A percentile compares a stretch with the other conserved stretches of the same genome.
Conservation (phyloP, 495 filamentous ascomycete species). For the Penicillium paradoxum region DNA sequence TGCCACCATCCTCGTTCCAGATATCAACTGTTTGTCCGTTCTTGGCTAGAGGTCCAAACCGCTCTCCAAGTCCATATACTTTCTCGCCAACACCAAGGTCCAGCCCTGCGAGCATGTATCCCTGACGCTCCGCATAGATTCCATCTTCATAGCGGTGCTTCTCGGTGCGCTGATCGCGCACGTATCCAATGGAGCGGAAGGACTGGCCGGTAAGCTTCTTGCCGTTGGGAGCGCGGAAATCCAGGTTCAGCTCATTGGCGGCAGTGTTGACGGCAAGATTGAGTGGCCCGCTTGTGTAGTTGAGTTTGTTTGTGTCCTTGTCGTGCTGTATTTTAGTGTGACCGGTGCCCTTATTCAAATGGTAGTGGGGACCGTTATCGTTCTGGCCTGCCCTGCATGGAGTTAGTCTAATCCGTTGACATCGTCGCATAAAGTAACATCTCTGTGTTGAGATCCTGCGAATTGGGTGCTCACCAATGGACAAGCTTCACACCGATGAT, state of each 20-base stretch:
- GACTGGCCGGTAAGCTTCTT: slow-evolving; percentile 54
- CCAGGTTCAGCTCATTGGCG: slow-evolving; percentile 52
- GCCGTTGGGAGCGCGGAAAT: slow-evolving; percentile 46
- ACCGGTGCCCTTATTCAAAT: slow-evolving; percentile 47
- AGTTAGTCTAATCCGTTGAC: neutral
- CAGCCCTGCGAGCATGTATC: slow-evolving; percentile 59
- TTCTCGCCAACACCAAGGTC: slow-evolving; percentile 62
- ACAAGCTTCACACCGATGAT: slow-evolving; percentile 58
- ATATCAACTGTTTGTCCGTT: slow-evolving; percentile 63
- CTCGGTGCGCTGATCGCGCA: slow-evolving; percentile 48
- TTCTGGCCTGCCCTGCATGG: slow-evolving; percentile 33
- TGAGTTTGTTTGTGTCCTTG: slow-evolving; percentile 38
- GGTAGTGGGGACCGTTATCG: slow-evolving; percentile 58
- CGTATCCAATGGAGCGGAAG: slow-evolving; percentile 53
- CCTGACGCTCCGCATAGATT: slow-evolving; percentile 49
- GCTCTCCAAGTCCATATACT: slow-evolving; percentile 64
- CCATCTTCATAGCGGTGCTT: slow-evolving; percentile 47
- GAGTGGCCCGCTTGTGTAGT: slow-evolving; percentile 51
- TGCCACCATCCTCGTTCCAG: slow-evolving; percentile 71
- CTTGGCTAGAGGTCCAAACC: slow-evolving; percentile 67
- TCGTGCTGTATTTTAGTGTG: slow-evolving; percentile 45
- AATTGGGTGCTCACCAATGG: slow-evolving; percentile 51
- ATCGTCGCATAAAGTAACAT: no score
- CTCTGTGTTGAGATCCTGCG: neutral
- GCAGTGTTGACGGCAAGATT: slow-evolving; percentile 48